A percentile compares a stretch with the other conserved stretches of the same genome.
These are phyloP conservation scores for Tetrahymena elliotti DNA, from an alignment of 73 alveolate genomes.

Conservation along the genomic window DNA sequence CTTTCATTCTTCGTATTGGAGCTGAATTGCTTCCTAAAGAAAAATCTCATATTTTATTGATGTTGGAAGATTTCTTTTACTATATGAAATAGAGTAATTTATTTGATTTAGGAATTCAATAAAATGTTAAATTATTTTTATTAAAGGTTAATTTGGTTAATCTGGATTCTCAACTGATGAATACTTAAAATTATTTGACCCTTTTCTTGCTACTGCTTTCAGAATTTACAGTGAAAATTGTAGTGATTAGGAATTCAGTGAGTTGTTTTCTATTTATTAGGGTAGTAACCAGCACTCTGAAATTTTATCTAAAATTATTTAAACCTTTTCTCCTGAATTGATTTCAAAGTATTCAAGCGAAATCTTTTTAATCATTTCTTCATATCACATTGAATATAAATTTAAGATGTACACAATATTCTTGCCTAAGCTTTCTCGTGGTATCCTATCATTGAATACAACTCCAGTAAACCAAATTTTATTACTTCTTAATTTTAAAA, in stretches of 20 bases:
- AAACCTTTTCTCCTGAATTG: slow-evolving; percentile 12
- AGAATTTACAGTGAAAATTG: slow-evolving; percentile 33
- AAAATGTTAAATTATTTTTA: background rate
- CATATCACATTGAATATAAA: slow-evolving; percentile 16
- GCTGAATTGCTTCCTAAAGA: slow-evolving; percentile 40
- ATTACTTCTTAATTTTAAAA: background rate
- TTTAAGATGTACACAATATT: slow-evolving; percentile 22
- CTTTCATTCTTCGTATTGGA: slow-evolving; percentile 28
- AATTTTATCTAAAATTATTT: slow-evolving; percentile 12
- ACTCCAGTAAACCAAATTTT: background rate
- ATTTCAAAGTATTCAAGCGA: slow-evolving; percentile 15
- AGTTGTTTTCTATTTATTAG: slow-evolving; percentile 14
- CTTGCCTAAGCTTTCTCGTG: slow-evolving; percentile 33
- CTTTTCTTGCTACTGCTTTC: slow-evolving; percentile 23
- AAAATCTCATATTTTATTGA: slow-evolving; percentile 7
- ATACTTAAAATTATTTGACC: slow-evolving; percentile 63
- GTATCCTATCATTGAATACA: background rate
- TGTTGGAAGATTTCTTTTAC: slow-evolving; percentile 18
- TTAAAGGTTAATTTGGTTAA: slow-evolving; percentile 40
- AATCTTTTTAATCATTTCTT: slow-evolving; percentile 23
- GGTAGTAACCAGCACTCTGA: slow-evolving; percentile 20
- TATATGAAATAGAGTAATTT: slow-evolving; percentile 22
- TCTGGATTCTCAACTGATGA: slow-evolving; percentile 34
- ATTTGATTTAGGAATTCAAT: background rate
- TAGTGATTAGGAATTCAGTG: slow-evolving; percentile 36